Base-by-base conservation (phyloP, 768 basidiomycete species). In the Antrodiella citrinella region DNA sequence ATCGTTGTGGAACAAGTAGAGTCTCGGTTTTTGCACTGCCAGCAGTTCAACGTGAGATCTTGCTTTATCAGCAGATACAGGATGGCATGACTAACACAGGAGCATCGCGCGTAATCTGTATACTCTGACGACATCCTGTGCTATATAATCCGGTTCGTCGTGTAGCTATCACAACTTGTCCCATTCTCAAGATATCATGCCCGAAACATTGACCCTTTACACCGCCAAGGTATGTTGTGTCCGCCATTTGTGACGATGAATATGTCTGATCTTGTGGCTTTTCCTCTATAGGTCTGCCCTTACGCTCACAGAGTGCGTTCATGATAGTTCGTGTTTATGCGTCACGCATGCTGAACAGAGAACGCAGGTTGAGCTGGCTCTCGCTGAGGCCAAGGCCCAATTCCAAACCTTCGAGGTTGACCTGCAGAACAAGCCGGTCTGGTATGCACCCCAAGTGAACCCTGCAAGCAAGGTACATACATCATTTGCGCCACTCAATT, bases 371-470 rank as follows among this genome's bases (percentile, higher is more conserved):
- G 77, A 82, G 51, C 68, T 86, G n/a, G 81, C 82, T 1, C 72
- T 86, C 20, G 68, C 71, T 11, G 83, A 85, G 55, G 72, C 76
- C 1, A 69, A 72, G 3, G 69, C 75, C 3, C 55, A 70, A 1
- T 78, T 67, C 60, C 77, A 68, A 19, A 62, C 71, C 12, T 82
- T 68, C 53, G 74, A 83, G 54, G 75, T 86, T 44, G 80, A 84
- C 55, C 64, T 86, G 11, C 45, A 51, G 55, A 80, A 81, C 67
- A 86, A 86, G 66, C 83, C 83, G 1, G 78, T 74, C 45, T 84
- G 82, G 83, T 84, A 82, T 59, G 76, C 76, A 0, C 72, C 75
- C 0, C 73, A 78, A 51, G 75, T 86, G 35, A 86, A 86, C 64
- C 78, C 78, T 1, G 81, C 75, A 0, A 76, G 76, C 67, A 85